phyloP scores from a whole-genome alignment of 495 filamentous ascomycete species.

The Penicillium roqueforti region DNA sequence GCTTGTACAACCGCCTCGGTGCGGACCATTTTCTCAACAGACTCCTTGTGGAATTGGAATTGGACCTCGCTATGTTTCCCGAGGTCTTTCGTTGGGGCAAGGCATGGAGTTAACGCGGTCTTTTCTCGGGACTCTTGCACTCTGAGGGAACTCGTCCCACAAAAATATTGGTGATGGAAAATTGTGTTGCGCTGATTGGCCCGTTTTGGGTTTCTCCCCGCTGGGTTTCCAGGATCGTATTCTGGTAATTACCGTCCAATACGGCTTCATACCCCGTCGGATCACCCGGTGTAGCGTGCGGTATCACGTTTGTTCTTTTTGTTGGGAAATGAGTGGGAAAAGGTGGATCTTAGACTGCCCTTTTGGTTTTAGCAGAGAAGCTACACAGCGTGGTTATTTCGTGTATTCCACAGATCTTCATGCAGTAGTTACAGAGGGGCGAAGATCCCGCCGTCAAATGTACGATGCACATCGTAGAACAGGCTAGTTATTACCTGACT shows the following conservation, averaged over 20 bases:
- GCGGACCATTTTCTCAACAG: no score
- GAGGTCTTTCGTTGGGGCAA: background rate
- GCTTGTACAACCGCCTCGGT: no score
- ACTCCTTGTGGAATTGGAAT: no score
- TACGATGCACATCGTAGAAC: background rate
- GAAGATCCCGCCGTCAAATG: slow-evolving; percentile 1
- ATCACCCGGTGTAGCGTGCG: background rate
- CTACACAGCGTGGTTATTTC: background rate
- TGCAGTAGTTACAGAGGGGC: background rate
- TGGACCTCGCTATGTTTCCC: background rate
- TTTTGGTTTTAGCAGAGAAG: background rate
- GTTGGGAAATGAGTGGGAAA: slow-evolving; percentile 7
- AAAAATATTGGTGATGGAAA: background rate
- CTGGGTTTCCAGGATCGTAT: background rate
- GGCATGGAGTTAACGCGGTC: slow-evolving; percentile 16
- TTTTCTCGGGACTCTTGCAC: slow-evolving; percentile 21
- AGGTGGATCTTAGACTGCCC: slow-evolving; percentile 1
- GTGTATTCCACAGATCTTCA: slow-evolving; percentile 4
- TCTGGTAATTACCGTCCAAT: background rate
- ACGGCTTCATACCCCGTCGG: background rate
- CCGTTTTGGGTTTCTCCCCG: background rate
- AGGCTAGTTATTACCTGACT: background rate
- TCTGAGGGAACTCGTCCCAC: background rate
- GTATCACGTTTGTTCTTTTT: background rate
- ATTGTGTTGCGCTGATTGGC: background rate